These are phyloP conservation scores for Hypomontagnella monticulosa DNA, from an alignment of 495 filamentous ascomycete species.

Conservation along the genomic window DNA sequence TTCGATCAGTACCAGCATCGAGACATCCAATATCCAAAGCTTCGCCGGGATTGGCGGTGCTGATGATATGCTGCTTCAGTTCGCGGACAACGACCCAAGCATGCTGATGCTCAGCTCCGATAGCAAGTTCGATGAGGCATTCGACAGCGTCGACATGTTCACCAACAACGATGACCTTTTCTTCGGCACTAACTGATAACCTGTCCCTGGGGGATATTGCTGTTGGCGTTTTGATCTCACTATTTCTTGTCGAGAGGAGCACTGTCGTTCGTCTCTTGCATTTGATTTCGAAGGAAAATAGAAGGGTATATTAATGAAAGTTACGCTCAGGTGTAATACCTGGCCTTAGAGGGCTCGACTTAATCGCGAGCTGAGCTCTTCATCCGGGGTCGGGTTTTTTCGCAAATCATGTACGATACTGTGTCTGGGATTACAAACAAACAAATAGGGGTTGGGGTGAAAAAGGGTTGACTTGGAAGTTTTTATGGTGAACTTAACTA, in stretches of 20 bases:
- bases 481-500: neutral
- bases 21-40: conserved; percentile 47
- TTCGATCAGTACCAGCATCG: conserved; percentile 39
- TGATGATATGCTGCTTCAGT: conserved; percentile 50
- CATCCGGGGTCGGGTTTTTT: conserved; percentile 4
- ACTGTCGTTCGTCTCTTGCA: neutral
- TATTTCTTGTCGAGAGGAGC: conserved; percentile 14
- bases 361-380: neutral
- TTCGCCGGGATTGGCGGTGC: conserved; percentile 45
- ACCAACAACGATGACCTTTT: conserved; percentile 56
- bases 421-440: conserved; percentile 24
- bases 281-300: conserved; percentile 1
- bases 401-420: conserved; percentile 37
- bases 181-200: conserved; percentile 50
- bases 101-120: conserved; percentile 50
- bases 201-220: neutral
- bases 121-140: conserved; percentile 58
- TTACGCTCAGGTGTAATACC: neutral
- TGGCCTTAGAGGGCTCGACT: conserved; percentile 20
- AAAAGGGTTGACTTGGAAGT: conserved; percentile 13
- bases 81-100: conserved; percentile 48
- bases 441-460: conserved; percentile 9
- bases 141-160: conserved; percentile 54
- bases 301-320: conserved; percentile 16
- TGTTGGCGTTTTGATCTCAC: conserved; percentile 48